These are phyloP conservation scores for Pachysandra terminalis DNA, from an alignment of 164 flowering plant genomes.

Conservation along the genomic window DNA sequence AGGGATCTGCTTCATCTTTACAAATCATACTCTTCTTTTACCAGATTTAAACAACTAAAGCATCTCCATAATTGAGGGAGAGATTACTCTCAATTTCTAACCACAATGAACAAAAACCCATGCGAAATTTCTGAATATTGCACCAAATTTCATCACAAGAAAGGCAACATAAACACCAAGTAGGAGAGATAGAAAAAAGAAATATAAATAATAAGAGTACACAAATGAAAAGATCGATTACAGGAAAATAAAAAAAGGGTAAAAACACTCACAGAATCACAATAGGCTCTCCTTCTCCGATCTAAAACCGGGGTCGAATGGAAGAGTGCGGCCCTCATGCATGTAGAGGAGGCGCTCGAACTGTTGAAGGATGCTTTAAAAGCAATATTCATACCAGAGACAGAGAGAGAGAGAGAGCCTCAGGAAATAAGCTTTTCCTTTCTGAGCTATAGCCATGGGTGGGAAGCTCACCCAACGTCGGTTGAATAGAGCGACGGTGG, in stretches of 20 bases:
- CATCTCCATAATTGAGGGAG: neutral
- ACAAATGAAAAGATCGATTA: constrained; percentile 2
- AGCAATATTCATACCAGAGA: constrained; percentile 19
- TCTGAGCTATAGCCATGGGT: neutral
- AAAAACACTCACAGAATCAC: constrained; percentile 38
- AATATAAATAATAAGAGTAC: neutral
- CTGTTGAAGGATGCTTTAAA: constrained; percentile 28
- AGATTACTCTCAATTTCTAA: neutral
- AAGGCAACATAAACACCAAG: neutral
- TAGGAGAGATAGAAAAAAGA: neutral
- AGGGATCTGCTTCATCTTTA: neutral
- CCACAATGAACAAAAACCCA: neutral
- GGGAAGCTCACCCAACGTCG: neutral
- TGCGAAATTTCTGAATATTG: neutral
- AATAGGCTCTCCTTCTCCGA: constrained; percentile 44
- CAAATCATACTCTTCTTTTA: neutral
- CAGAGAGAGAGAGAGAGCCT: constrained; percentile 9
- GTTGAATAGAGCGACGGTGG: too few relatives aligned
- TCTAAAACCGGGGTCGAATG: constrained; percentile 61
- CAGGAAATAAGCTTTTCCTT: neutral
- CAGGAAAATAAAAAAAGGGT: neutral
- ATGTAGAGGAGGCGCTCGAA: constrained; percentile 13
- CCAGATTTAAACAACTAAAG: neutral
- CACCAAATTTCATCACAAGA: neutral
- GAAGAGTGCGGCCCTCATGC: constrained; percentile 37